Evolutionary conservation across 2,329 filamentous ascomycete genomes (phyloP).

Genomic region (Penicillium sp.): DNA sequence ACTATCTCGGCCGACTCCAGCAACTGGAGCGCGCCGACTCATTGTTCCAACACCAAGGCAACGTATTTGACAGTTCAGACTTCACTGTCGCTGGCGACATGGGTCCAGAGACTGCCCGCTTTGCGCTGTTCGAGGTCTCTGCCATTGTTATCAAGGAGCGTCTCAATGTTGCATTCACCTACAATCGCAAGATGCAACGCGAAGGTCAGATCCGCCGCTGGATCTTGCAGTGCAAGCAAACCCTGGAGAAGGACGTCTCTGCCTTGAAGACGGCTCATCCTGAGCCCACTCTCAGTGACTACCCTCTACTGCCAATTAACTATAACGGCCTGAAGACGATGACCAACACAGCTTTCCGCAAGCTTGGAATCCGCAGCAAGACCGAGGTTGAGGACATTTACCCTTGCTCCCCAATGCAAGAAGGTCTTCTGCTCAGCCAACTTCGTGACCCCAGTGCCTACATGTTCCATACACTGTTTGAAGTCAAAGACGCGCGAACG

Average conservation of each 20-base stretch:
- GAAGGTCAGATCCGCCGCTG: conserved; percentile 44
- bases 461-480: conserved; percentile 38
- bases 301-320: conserved; percentile 43
- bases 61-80: conserved; percentile 29
- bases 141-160: conserved; percentile 49
- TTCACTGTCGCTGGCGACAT: conserved; percentile 44
- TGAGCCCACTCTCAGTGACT: conserved; percentile 43
- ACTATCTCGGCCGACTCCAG: conserved; percentile 39
- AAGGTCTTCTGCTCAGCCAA: conserved; percentile 40
- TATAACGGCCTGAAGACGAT: conserved; percentile 42
- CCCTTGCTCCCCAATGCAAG: conserved; percentile 38
- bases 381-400: conserved; percentile 36
- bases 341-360: conserved; percentile 35
- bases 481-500: conserved; percentile 26
- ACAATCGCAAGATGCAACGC: conserved; percentile 49
- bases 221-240: conserved; percentile 42
- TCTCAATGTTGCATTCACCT: conserved; percentile 51
- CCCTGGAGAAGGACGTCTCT: conserved; percentile 33
- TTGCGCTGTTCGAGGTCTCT: conserved; percentile 52
- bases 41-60: conserved; percentile 43
- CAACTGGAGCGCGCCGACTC: conserved; percentile 48
- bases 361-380: conserved; percentile 32
- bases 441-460: conserved; percentile 36
- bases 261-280: conserved; percentile 26
- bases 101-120: conserved; percentile 44